Evolutionary conservation across 1,139 yeast species (phyloP), one percentile per base, ranked within the genome.

Genomic region (Debaryomyces coudertii): DNA sequence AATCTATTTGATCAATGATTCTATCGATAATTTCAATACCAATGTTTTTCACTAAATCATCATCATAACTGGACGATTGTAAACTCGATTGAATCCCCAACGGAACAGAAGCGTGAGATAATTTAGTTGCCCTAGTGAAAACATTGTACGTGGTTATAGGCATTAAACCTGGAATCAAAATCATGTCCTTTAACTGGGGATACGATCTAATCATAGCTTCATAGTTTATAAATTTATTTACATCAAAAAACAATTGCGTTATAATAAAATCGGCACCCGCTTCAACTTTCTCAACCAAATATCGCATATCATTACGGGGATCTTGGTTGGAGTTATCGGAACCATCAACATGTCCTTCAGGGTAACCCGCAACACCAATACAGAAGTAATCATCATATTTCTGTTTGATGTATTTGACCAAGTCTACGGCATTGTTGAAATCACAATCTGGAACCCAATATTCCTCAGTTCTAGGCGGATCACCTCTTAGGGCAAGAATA

Each of bases 311-410:
- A 48, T 73, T 65, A 25, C 74, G 79, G n/a, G 68, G 66, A 52
- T 82, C 80, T 12, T 72, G 65, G 59, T 89, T 95, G 61, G 80
- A 67, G 44, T 69, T 73, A 52, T 83, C 88, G 7, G 88, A 78
- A 15, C 92, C 90, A 51, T 89, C 95, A 36, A 88, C 90, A 66
- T 93, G 98, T 20, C 99, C 99, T 61, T 93, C 97, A 7, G 97
- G 97, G 64, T 92, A 92, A 1, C 93, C 96, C 3, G 96, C 97
- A 7, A 90, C 97, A 43, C 97, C 97, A 50, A 90, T 74, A 60
- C 95, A 85, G 63, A 90, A 88, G 60, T 81, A 84, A 60, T 85
- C 84, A 12, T 89, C 96, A 60, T 89, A 78, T 40, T 80, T 67
- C 40, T 70, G 50, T 55, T 80, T 83, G 54, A 93, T 92, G 61